These are phyloP conservation scores for Pseudogymnoascus sp. DNA, from an alignment of 2,329 filamentous ascomycete species.

Conservation along the genomic window DNA sequence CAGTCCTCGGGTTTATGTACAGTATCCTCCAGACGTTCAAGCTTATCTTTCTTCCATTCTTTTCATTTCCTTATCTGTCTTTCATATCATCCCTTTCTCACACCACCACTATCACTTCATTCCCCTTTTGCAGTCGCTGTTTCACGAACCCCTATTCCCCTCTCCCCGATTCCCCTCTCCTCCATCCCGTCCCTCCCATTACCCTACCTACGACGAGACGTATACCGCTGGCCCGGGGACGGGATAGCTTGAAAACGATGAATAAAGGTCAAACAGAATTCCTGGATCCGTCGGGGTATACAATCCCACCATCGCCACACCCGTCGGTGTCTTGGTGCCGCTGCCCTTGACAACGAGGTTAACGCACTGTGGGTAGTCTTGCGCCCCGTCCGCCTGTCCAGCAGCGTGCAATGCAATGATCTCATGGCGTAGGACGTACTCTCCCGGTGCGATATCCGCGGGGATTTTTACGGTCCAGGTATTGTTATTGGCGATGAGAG, in stretches of 20 bases:
- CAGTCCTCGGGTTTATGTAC: background rate
- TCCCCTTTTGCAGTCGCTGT: background rate
- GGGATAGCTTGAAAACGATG: conserved; percentile 28
- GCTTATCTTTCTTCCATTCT: background rate
- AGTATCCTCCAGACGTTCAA: background rate
- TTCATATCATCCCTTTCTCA: background rate
- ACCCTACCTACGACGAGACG: background rate
- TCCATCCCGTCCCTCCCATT: background rate
- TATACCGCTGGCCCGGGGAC: conserved; percentile 35
- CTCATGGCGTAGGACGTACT: conserved; percentile 36
- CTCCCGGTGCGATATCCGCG: conserved; percentile 31
- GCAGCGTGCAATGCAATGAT: conserved; percentile 38
- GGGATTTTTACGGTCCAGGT: conserved; percentile 36
- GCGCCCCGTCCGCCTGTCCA: conserved; percentile 33
- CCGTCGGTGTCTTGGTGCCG: conserved; percentile 16
- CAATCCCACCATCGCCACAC: conserved; percentile 20
- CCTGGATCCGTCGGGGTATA: conserved; percentile 33
- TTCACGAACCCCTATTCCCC: background rate
- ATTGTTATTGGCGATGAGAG: conserved; percentile 34
- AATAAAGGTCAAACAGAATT: conserved; percentile 36
- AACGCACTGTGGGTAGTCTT: conserved; percentile 37
- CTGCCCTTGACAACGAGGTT: conserved; percentile 32
- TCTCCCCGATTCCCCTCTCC: background rate
- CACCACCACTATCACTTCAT: background rate
- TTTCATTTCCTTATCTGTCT: background rate